Conservation (phyloP, 2,329 filamentous ascomycete genomes). For the Penicillium rolfsii region DNA sequence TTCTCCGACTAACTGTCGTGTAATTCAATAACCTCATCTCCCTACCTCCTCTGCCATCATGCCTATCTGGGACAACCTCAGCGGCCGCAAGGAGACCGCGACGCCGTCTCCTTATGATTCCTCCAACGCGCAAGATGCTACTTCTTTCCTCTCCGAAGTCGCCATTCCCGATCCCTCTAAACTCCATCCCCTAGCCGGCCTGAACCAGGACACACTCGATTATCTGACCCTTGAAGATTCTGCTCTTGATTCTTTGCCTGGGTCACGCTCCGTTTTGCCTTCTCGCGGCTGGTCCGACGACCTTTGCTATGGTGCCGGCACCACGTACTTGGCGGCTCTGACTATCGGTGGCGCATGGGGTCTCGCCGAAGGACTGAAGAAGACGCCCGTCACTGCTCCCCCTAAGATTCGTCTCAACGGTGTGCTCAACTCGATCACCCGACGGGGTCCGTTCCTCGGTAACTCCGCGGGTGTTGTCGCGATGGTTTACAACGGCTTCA, state of each 20-base stretch:
- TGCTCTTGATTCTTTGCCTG: slow-evolving; percentile 80
- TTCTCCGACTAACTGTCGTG: slow-evolving; percentile 26
- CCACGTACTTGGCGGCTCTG: slow-evolving; percentile 88
- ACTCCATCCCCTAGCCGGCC: slow-evolving; percentile 88
- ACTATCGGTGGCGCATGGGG: slow-evolving; percentile 89
- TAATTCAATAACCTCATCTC: slow-evolving; percentile 33
- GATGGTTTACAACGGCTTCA: slow-evolving; percentile 93
- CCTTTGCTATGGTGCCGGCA: slow-evolving; percentile 94
- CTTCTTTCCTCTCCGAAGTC: slow-evolving; percentile 78
- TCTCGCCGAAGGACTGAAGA: slow-evolving; percentile 81
- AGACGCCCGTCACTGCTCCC: slow-evolving; percentile 69
- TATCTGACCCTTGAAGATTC: slow-evolving; percentile 95
- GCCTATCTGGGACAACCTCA: slow-evolving; percentile 65
- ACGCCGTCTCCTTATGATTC: slow-evolving; percentile 68
- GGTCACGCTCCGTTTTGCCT: slow-evolving; percentile 82
- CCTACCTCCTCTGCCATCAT: slow-evolving; percentile 42
- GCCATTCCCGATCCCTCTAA: slow-evolving; percentile 82
- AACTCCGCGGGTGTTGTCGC: slow-evolving; percentile 96
- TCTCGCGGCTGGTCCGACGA: slow-evolving; percentile 98
- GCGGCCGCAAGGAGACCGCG: slow-evolving; percentile 62
- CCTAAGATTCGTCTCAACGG: slow-evolving; percentile 93
- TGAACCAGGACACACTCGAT: slow-evolving; percentile 91
- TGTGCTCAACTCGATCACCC: slow-evolving; percentile 89
- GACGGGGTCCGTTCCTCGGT: slow-evolving; percentile 90
- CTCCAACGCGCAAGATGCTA: slow-evolving; percentile 74